These are phyloP conservation scores for Isatis lusitanica DNA, from an alignment of 441 rosid genomes.

Conservation along the genomic window DNA sequence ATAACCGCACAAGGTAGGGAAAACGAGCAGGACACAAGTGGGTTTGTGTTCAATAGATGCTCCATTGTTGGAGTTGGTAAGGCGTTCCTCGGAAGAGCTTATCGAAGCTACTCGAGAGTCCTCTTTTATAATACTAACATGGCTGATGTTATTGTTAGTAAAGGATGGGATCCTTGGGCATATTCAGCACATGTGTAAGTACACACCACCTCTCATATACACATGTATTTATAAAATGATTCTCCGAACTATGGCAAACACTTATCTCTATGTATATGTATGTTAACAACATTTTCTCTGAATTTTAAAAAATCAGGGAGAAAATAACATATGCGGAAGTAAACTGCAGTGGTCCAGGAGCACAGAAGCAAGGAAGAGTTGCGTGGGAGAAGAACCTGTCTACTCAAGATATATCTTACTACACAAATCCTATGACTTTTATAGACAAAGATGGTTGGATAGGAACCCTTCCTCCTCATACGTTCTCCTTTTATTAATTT, in stretches of 20 bases:
- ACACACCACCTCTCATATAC: not conserved
- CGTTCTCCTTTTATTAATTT: not conserved
- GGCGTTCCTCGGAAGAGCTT: slow-evolving; percentile 12
- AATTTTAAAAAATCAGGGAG: not conserved
- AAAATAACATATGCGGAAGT: not conserved
- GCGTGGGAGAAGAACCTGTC: not conserved
- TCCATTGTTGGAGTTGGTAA: not conserved
- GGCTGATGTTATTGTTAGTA: not conserved
- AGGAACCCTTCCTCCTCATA: not conserved
- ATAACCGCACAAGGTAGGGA: slow-evolving; percentile 23
- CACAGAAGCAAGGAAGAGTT: not conserved
- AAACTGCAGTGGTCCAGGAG: not conserved
- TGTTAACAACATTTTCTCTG: not conserved
- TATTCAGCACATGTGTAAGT: not conserved
- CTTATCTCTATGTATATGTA: not conserved
- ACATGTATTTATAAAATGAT: not conserved
- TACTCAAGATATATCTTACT: not conserved
- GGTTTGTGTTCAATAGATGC: slow-evolving; percentile 19
- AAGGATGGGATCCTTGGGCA: not conserved
- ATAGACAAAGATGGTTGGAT: slow-evolving; percentile 13
- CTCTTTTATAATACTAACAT: not conserved
- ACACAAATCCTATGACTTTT: not conserved
- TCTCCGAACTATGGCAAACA: not conserved
- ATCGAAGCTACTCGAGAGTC: slow-evolving; percentile 16
- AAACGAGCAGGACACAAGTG: not conserved